A percentile compares a stretch with the other conserved stretches of the same genome.
Evolutionary conservation across 108 stramenopile species (phyloP).

Genomic region (Nannochloropsis granulata): DNA sequence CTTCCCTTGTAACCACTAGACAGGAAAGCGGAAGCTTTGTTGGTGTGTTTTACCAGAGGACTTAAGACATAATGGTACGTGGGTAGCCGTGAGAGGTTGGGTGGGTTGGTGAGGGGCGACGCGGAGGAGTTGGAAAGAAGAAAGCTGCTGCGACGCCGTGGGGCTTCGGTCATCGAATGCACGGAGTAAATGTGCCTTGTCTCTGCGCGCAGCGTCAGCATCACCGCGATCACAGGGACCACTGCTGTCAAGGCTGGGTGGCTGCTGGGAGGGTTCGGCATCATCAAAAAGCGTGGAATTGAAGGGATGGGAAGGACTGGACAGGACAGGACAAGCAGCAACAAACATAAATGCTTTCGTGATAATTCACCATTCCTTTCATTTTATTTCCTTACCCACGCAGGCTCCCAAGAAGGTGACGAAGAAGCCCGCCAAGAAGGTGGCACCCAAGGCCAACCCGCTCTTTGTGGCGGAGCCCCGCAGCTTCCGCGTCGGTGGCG

Average conservation of each 20-base stretch:
- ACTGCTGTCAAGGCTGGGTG: too few species aligned
- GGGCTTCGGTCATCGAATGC: too few species aligned
- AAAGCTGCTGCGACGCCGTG: not conserved
- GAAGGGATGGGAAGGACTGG: too few species aligned
- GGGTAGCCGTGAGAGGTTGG: not conserved
- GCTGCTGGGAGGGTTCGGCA: too few species aligned
- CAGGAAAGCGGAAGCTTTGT: not conserved
- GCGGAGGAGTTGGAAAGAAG: not conserved
- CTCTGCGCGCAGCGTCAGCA: too few species aligned
- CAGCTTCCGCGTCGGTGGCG: conserved; percentile 75
- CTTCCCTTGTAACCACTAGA: not conserved
- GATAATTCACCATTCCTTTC: too few species aligned
- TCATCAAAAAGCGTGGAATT: too few species aligned
- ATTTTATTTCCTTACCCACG: not conserved
- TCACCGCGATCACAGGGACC: too few species aligned
- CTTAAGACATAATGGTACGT: not conserved
- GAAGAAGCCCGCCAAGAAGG: conserved; percentile 47
- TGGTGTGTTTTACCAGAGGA: not conserved
- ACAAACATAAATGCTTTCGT: too few species aligned
- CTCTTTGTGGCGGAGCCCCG: conserved; percentile 79
- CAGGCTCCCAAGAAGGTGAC: conserved; percentile 39
- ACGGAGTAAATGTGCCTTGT: too few species aligned
- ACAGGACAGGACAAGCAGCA: too few species aligned
- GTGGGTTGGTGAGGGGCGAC: not conserved
- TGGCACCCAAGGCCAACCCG: conserved; percentile 52